Conservation (phyloP, 805 yeast genomes). For the Sugiyamaella qingdaonensis region DNA sequence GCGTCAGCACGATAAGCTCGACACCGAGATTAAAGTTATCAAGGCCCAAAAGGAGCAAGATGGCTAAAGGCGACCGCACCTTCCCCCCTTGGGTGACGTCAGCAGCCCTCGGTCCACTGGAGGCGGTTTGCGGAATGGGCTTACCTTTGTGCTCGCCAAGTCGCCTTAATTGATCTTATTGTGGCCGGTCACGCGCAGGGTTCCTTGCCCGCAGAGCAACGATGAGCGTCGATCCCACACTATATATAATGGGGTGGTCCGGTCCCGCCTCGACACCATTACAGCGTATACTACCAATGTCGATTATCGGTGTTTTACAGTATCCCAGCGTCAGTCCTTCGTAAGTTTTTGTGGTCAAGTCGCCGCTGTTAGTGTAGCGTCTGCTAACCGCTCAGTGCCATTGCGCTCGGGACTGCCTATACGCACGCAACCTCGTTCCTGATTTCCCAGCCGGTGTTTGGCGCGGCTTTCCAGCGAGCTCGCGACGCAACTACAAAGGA, state of each 20-base stretch:
- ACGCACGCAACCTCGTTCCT: constrained; percentile 34
- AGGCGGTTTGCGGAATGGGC: neutral
- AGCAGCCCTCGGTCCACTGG: neutral
- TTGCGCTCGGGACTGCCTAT: constrained; percentile 39
- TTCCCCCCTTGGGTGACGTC: too few species aligned
- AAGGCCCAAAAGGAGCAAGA: constrained; percentile 5
- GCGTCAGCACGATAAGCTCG: constrained; percentile 80
- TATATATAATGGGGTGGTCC: neutral
- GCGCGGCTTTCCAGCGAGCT: constrained; percentile 37
- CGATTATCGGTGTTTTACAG: neutral
- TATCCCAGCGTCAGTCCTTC: constrained; percentile 12
- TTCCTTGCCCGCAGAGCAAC: constrained; percentile 1
- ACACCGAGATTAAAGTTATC: constrained; percentile 62
- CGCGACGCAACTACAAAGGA: constrained; percentile 31
- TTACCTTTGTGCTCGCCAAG: neutral
- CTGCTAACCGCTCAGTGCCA: constrained; percentile 23
- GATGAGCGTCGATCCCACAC: neutral
- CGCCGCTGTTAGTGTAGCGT: too few species aligned
- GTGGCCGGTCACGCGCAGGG: neutral
- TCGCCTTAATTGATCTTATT: neutral
- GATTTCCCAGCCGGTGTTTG: constrained; percentile 37
- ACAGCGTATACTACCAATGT: neutral
- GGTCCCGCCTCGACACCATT: too few species aligned
- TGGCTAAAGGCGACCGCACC: neutral
- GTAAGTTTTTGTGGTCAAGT: constrained; percentile 1